phyloP scores from a whole-genome alignment of 192 early-diverging fungal species.

The Obelidium mucronatum region DNA sequence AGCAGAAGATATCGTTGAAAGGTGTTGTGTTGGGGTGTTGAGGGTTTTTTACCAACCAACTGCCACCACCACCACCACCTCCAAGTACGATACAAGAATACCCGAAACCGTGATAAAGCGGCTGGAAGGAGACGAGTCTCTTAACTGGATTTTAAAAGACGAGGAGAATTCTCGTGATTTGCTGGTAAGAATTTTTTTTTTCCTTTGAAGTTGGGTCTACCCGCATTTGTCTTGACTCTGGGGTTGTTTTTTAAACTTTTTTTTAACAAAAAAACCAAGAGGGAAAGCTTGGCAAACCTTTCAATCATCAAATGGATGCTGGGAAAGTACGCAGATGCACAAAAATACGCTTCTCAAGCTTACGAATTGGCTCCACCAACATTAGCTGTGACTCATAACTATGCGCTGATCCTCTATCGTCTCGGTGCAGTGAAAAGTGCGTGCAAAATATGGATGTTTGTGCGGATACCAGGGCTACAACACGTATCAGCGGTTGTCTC shows the following conservation, averaged over 20 bases:
- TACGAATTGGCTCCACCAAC: neutral
- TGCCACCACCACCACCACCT: no score
- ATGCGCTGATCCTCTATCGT: neutral
- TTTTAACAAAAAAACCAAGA: neutral
- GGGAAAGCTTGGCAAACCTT: neutral
- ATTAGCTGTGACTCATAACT: neutral
- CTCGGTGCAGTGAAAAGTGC: neutral
- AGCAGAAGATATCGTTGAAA: neutral
- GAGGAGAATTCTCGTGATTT: neutral
- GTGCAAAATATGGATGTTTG: neutral
- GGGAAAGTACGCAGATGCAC: neutral
- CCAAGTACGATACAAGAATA: neutral
- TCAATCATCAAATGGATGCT: slow-evolving; percentile 7
- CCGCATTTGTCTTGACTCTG: neutral
- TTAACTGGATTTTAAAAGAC: neutral
- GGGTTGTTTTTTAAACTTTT: neutral
- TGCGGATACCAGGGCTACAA: neutral
- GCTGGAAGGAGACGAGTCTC: neutral
- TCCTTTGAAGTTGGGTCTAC: no score
- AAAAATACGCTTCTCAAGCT: neutral
- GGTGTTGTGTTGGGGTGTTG: slow-evolving; percentile 1
- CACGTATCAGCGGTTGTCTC: neutral
- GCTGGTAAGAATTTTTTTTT: no score
- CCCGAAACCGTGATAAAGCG: neutral
- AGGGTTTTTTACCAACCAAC: no score